These are phyloP conservation scores for Rhizophlyctis rosea DNA, from an alignment of 192 early-diverging fungal genomes.

Conservation along the genomic window DNA sequence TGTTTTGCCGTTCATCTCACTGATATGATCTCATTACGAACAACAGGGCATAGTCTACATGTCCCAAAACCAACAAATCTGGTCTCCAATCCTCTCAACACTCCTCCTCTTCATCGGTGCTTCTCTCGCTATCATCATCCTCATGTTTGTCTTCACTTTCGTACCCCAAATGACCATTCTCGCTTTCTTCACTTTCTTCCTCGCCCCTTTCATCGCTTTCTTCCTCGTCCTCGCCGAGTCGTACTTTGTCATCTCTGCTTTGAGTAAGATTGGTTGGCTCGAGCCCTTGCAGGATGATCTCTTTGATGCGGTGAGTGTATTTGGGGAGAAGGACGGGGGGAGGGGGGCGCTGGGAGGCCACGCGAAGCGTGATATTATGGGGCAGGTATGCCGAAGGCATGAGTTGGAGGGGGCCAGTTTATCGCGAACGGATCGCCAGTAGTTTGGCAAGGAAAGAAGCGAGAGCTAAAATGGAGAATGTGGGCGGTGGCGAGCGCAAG, in stretches of 20 bases:
- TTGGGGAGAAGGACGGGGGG: no score
- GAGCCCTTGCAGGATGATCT: conserved; percentile 25
- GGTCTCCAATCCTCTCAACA: not conserved
- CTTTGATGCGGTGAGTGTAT: conserved; percentile 7
- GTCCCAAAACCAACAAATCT: not conserved
- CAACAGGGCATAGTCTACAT: not conserved
- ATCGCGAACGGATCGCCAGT: not conserved
- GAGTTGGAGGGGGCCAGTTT: not conserved
- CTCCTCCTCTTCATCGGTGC: conserved; percentile 1
- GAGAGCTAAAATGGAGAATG: not conserved
- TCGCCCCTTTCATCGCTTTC: conserved; percentile 19
- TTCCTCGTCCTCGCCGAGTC: conserved; percentile 25
- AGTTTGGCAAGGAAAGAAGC: not conserved
- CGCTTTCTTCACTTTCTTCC: conserved; percentile 14
- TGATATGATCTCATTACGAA: no score
- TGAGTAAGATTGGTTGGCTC: conserved; percentile 11
- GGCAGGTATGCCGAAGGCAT: not conserved
- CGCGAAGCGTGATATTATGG: not conserved
- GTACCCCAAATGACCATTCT: conserved; percentile 26
- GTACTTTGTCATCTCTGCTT: conserved; percentile 17
- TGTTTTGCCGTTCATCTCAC: no score
- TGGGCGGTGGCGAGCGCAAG: no score
- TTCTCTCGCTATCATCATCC: conserved; percentile 16
- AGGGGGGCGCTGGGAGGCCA: no score
- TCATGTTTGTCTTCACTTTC: conserved; percentile 20